These are phyloP conservation scores for Russula ochroleuca DNA, from an alignment of 768 basidiomycete genomes.

Conservation along the genomic window DNA sequence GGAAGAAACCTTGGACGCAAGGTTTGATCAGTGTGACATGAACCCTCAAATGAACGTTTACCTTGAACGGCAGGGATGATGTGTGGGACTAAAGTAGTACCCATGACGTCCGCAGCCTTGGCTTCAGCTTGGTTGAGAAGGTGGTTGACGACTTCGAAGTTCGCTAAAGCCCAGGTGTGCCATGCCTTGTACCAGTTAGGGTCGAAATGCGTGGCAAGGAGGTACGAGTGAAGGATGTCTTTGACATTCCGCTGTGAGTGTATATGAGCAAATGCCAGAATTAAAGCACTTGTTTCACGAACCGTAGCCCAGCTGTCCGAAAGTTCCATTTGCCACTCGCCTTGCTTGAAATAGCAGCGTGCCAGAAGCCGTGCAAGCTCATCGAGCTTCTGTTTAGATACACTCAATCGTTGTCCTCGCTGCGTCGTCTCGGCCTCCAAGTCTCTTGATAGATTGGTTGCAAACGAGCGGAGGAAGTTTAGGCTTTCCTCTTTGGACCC, in stretches of 20 bases:
- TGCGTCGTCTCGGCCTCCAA: constrained; percentile 58
- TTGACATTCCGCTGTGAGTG: constrained; percentile 64
- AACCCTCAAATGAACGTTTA: constrained; percentile 30
- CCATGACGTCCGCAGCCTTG: constrained; percentile 53
- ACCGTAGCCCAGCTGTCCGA: constrained; percentile 78
- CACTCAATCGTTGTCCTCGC: constrained; percentile 43
- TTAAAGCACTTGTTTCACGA: constrained; percentile 33
- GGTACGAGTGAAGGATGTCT: constrained; percentile 81
- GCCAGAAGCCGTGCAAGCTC: constrained; percentile 87
- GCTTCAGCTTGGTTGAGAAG: constrained; percentile 64
- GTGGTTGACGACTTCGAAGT: constrained; percentile 87
- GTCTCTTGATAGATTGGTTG: constrained; percentile 68
- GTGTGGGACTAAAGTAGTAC: constrained; percentile 66
- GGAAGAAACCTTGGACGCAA: constrained; percentile 73
- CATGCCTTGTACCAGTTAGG: constrained; percentile 98
- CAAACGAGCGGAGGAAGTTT: constrained; percentile 78
- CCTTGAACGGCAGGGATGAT: constrained; percentile 93
- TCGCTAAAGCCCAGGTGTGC: constrained; percentile 98
- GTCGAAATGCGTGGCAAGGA: constrained; percentile 85
- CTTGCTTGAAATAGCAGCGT: constrained; percentile 93
- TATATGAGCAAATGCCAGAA: constrained; percentile 21
- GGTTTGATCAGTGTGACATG: constrained; percentile 7
- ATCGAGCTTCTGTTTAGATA: constrained; percentile 55
- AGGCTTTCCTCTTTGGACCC: constrained; percentile 75
- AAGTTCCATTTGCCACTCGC: constrained; percentile 86